Evolutionary conservation across 768 basidiomycete species (phyloP).

Genomic region (Boletus rubropictus): DNA sequence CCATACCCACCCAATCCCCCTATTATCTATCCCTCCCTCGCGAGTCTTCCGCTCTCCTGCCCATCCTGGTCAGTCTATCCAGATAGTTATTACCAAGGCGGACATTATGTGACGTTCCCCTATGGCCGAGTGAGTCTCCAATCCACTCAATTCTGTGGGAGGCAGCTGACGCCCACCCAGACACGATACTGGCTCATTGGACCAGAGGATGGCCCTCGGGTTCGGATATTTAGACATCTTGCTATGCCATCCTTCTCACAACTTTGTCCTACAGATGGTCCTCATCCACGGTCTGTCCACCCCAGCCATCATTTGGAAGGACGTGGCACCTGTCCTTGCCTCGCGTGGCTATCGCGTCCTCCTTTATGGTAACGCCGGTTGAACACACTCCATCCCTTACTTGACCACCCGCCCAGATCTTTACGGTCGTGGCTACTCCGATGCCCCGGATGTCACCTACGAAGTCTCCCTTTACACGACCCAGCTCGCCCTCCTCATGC

Average conservation of each 20-base stretch:
- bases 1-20: slow-evolving; percentile 52
- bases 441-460: slow-evolving; percentile 68
- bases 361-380: slow-evolving; percentile 51
- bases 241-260: slow-evolving; percentile 1
- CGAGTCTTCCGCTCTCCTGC: slow-evolving; percentile 48
- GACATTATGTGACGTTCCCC: slow-evolving; percentile 60
- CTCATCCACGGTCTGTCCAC: slow-evolving; percentile 76
- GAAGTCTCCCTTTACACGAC: slow-evolving; percentile 59
- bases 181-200: slow-evolving; percentile 76
- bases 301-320: slow-evolving; percentile 72
- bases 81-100: slow-evolving; percentile 56
- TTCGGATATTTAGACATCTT: slow-evolving; percentile 25
- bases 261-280: slow-evolving; percentile 45
- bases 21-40: slow-evolving; percentile 51
- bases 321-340: slow-evolving; percentile 61
- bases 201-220: slow-evolving; percentile 61
- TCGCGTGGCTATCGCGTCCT: slow-evolving; percentile 65
- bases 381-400: not conserved
- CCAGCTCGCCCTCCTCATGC: slow-evolving; percentile 80
- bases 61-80: slow-evolving; percentile 70
- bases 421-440: slow-evolving; percentile 79
- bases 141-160: not conserved
- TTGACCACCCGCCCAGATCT: slow-evolving; percentile 45
- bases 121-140: slow-evolving; percentile 51
- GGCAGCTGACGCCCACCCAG: slow-evolving; percentile 31